Percentiles rank a stretch among this genome's conserved stretches.
These are phyloP conservation scores for Ceratocystis diversiconidia DNA, from an alignment of 2,329 filamentous ascomycete species.

Conservation along the genomic window DNA sequence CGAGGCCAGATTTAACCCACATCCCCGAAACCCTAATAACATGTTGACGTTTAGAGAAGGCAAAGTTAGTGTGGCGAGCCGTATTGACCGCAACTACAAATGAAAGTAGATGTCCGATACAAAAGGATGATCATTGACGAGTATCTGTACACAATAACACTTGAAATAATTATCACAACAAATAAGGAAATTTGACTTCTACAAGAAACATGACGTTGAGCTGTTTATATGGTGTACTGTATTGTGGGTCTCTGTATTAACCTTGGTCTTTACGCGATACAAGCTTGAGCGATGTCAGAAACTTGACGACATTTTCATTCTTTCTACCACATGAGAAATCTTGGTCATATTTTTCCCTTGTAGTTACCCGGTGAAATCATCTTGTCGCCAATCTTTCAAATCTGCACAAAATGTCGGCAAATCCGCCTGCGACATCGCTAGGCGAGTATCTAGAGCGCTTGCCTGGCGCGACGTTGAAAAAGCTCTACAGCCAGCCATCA, in stretches of 20 bases:
- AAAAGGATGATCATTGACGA: too few relatives aligned
- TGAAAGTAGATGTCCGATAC: too few relatives aligned
- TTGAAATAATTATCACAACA: too few relatives aligned
- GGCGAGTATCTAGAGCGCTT: slow-evolving; percentile 90
- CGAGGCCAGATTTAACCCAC: background rate
- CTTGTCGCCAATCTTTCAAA: background rate
- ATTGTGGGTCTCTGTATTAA: background rate
- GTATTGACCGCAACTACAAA: too few relatives aligned
- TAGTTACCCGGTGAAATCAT: too few relatives aligned
- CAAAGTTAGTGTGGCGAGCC: too few relatives aligned
- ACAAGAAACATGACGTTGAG: background rate
- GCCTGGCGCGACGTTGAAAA: slow-evolving; percentile 75
- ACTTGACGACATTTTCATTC: background rate
- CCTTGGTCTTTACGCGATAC: background rate
- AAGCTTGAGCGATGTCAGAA: background rate
- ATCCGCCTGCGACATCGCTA: slow-evolving; percentile 34
- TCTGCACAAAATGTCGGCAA: slow-evolving; percentile 32
- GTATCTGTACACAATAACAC: too few relatives aligned
- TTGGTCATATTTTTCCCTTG: background rate
- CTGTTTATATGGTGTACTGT: background rate
- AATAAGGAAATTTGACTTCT: background rate
- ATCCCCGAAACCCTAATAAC: background rate
- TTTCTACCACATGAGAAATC: background rate
- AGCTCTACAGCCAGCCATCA: slow-evolving; percentile 89
- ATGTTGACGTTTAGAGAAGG: too few relatives aligned